Evolutionary conservation across 805 yeast species (phyloP).

Genomic region (Blastobotrys parvus): DNA sequence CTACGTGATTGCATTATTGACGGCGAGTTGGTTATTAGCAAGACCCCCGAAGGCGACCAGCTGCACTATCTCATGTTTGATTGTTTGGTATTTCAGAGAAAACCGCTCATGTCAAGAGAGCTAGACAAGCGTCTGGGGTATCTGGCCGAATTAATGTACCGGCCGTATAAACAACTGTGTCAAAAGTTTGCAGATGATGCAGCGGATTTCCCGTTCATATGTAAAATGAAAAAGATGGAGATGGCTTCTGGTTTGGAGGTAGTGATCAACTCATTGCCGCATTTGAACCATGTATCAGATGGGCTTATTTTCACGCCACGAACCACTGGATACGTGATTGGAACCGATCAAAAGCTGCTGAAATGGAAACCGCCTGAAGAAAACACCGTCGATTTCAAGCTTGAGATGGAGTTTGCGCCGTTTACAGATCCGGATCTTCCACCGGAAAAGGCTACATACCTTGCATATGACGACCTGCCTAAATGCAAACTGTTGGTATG

Average conservation of each 20-base stretch:
- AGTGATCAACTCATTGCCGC: slow-evolving; percentile 46
- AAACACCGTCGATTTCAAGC: slow-evolving; percentile 82
- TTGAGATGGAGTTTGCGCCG: slow-evolving; percentile 51
- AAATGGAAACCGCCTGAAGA: slow-evolving; percentile 98
- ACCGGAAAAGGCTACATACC: slow-evolving; percentile 38
- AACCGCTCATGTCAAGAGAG: slow-evolving; percentile 57
- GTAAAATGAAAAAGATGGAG: slow-evolving; percentile 83
- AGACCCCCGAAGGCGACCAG: slow-evolving; percentile 45
- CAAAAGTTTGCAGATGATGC: slow-evolving; percentile 64
- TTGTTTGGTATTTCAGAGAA: slow-evolving; percentile 76
- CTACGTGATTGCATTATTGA: slow-evolving; percentile 76
- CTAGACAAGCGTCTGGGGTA: slow-evolving; percentile 81
- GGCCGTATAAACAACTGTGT: slow-evolving; percentile 72
- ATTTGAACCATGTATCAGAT: slow-evolving; percentile 81
- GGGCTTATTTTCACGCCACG: slow-evolving; percentile 92
- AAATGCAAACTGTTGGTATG: slow-evolving; percentile 59
- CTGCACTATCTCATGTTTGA: slow-evolving; percentile 83
- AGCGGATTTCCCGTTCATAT: slow-evolving; percentile 71
- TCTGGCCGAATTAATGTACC: slow-evolving; percentile 68
- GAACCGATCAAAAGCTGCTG: slow-evolving; percentile 77
- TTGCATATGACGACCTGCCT: slow-evolving; percentile 78
- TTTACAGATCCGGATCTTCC: slow-evolving; percentile 57
- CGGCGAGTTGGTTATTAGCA: slow-evolving; percentile 74
- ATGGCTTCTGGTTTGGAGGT: slow-evolving; percentile 68
- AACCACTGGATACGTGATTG: slow-evolving; percentile 75